phyloP scores from a whole-genome alignment of 768 basidiomycete species.

The Auriscalpium orientale region DNA sequence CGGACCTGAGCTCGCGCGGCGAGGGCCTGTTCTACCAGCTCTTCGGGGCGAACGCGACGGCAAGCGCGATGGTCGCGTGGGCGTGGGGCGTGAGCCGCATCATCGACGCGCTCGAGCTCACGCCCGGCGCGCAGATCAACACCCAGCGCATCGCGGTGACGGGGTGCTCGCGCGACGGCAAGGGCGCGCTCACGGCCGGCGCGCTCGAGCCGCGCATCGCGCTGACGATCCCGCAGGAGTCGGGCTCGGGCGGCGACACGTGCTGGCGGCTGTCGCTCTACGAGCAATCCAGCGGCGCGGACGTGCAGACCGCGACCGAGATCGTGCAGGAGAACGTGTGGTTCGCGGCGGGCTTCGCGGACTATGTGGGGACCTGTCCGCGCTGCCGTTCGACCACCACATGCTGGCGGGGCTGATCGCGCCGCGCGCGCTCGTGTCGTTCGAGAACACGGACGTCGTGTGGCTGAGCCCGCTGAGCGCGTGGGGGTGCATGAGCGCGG shows the following conservation, averaged over 20 bases:
- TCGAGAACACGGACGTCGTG: too few relatives aligned
- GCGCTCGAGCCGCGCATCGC: slow-evolving; percentile 47
- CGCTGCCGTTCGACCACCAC: too few relatives aligned
- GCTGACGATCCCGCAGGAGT: slow-evolving; percentile 20
- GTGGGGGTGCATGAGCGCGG: slow-evolving; percentile 38
- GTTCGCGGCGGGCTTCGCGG: slow-evolving; percentile 39
- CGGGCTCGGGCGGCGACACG: slow-evolving; percentile 43
- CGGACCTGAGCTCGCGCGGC: too few relatives aligned
- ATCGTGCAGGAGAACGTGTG: slow-evolving; percentile 25
- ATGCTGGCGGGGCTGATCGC: too few relatives aligned
- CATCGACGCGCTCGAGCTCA: slow-evolving; percentile 45
- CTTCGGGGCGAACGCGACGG: slow-evolving; percentile 24
- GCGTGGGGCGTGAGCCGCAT: slow-evolving; percentile 47
- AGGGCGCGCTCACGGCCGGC: slow-evolving; percentile 29
- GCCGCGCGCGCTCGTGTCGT: too few relatives aligned
- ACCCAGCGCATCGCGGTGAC: slow-evolving; percentile 37
- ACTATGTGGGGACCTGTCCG: slow-evolving; percentile 21
- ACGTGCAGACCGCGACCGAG: too few relatives aligned
- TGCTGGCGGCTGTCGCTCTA: slow-evolving; percentile 46
- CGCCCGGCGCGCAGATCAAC: slow-evolving; percentile 35
- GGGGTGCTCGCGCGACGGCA: slow-evolving; percentile 41
- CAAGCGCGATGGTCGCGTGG: slow-evolving; percentile 46
- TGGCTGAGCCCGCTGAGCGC: slow-evolving; percentile 33
- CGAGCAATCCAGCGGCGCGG: slow-evolving; percentile 18
- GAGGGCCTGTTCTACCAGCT: too few relatives aligned